Base-by-base conservation (phyloP, 768 basidiomycete species). In the Collybia sp. region DNA sequence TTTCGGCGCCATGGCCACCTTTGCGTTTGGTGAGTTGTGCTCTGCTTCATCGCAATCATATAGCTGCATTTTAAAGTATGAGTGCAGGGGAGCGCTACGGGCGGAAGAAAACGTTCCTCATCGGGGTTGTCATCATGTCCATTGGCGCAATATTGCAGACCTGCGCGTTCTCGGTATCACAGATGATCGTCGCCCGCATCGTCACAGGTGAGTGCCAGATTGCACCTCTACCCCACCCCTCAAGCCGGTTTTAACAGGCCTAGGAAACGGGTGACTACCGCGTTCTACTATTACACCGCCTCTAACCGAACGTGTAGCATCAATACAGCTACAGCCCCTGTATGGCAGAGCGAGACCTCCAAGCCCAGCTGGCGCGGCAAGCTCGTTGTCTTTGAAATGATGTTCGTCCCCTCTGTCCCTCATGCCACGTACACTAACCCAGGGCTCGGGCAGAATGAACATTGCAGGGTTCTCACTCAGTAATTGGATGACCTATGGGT, bases 401-500 rank as follows among this genome's bases (percentile, higher is more conserved):
- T 76, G 73, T 75, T 40, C 6, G 68, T 55, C 15, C 13, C 40
- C 25, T 35, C 10, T 19, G 18, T n/a, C 6, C 30, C 33, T 15
- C n/a, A 20, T n/a, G n/a, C 11, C 25, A 40, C 20, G 6, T 12
- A 30, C 40, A 41, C 30, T n/a, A 38, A 11, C 19, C 20, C 3
- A 40, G 43, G 43, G 43, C 15, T 10, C 17, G 16, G 40, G 40
- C 41, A 75, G 74, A 31, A 74, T 75, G 71, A 75, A 75, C 49
- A 71, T 75, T 34, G 75, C 71, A 6, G 75, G 73, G 0, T 76
- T 76, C 49, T 75, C 73, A 1, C 51, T 75, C 35, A 73, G 71
- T 46, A 75, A 76, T 48, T 76, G 75, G 75, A 72, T 76, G 70
- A 76, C 75, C 1, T 76, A 76, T 49, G 71, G 73, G 9, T 72